Base-by-base conservation (phyloP, 441 rosid genomes). In the Euphorbia corollata region DNA sequence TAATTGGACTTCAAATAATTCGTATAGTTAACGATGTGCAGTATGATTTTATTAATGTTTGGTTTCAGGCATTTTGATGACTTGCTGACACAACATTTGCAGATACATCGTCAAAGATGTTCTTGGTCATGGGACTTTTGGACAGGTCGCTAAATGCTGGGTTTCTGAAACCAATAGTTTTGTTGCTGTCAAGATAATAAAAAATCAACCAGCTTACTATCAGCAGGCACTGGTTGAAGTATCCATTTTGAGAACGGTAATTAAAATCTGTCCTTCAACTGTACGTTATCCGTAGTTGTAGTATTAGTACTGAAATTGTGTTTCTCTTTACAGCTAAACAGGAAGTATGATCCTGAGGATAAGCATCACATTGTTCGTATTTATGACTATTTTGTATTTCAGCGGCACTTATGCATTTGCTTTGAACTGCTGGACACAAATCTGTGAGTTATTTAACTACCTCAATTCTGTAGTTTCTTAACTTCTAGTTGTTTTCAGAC, bases 141-240 rank as follows among this genome's bases (percentile, higher is more conserved):
- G 99, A 61, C 99, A 96, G 81, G 99, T 96, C 85, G 98, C 96
- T 54, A 96, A 92, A 80, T 96, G 99, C 83, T 90, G 87, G 98
- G 90, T 87, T 66, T 80, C 87, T 36, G 96, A 87, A 73, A 80
- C 84, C 15, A 75, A 82, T 74, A 73, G 84, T 80, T 89, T 84
- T 82, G 92, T 87, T 61, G 99, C 99, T 68, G 87, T 96, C 67
- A 96, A 96, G 82, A 92, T 96, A 76, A 96, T 96, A 27, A 96
- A 96, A 83, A 96, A 96, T 69, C 95, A 81, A 77, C 98, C 97
- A 71, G 99, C 99, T 64, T 96, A 92, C 83, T 86, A 89, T 77
- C 99, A 96, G 83, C 99, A 96, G 78, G 94, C 99, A 43, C 78
- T 90, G 74, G 96, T 96, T 80, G 98, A 96, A 87, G 99, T 96